Conservation (phyloP, 306 rosid genomes). For the Malus orientalis region DNA sequence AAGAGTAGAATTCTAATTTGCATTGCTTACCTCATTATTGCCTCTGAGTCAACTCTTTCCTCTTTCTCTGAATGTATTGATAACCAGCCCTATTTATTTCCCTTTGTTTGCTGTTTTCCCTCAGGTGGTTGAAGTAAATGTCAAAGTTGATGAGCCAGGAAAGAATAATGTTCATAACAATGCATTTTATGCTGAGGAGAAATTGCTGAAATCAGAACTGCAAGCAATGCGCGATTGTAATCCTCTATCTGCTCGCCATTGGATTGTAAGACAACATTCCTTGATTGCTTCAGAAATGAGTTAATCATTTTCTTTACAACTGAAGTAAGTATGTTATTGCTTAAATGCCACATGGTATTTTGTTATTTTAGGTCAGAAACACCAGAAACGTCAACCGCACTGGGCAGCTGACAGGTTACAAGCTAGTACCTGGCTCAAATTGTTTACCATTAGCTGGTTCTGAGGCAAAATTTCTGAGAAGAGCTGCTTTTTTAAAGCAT, state of each 20-base stretch:
- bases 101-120: background rate
- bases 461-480: slow-evolving; percentile 72
- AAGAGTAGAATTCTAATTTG: background rate
- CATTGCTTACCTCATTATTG: background rate
- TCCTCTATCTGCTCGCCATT: slow-evolving; percentile 70
- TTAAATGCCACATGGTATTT: background rate
- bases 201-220: slow-evolving; percentile 55
- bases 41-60: background rate
- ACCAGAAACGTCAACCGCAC: slow-evolving; percentile 72
- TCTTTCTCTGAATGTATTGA: background rate
- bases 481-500: slow-evolving; percentile 80
- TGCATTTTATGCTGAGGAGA: slow-evolving; percentile 77
- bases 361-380: slow-evolving; percentile 53
- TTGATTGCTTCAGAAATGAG: background rate
- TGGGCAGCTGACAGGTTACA: slow-evolving; percentile 70
- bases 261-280: slow-evolving; percentile 49
- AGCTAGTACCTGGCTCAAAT: slow-evolving; percentile 76
- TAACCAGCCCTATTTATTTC: background rate
- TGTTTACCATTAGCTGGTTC: slow-evolving; percentile 76
- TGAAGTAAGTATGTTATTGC: background rate
- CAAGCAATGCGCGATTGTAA: slow-evolving; percentile 76
- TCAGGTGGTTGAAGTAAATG: slow-evolving; percentile 67
- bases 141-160: slow-evolving; percentile 73
- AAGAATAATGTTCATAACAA: slow-evolving; percentile 64
- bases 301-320: background rate